These are phyloP conservation scores for Pseudoneurospora amorphoporcata DNA, from an alignment of 495 filamentous ascomycete species.

Conservation along the genomic window DNA sequence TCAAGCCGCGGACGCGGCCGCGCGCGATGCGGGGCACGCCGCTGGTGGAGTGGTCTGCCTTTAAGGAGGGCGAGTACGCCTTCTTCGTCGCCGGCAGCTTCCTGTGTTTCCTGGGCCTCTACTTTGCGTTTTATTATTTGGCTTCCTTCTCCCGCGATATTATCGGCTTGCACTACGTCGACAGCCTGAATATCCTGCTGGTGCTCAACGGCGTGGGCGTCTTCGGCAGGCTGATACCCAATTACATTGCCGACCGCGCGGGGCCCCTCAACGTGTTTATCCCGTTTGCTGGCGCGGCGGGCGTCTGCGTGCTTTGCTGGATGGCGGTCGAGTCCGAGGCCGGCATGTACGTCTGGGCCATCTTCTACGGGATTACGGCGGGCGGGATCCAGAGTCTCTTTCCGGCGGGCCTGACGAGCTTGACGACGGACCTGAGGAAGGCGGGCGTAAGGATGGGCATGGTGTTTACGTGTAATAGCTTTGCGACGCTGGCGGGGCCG, in stretches of 20 bases:
- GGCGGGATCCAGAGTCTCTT: conserved; percentile 50
- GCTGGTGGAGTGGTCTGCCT: conserved; percentile 56
- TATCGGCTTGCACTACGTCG: conserved; percentile 36
- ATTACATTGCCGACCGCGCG: conserved; percentile 50
- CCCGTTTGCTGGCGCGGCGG: conserved; percentile 29
- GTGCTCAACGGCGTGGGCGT: conserved; percentile 64
- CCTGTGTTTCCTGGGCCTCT: conserved; percentile 52
- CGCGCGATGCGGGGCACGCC: conserved; percentile 34
- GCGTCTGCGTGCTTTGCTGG: conserved; percentile 6
- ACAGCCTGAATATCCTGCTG: conserved; percentile 56
- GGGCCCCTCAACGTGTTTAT: conserved; percentile 54
- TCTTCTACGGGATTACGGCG: conserved; percentile 55
- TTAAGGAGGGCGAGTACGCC: conserved; percentile 53
- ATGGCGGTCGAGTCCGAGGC: conserved; percentile 28
- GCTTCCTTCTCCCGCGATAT: conserved; percentile 43
- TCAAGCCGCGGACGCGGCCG: conserved; percentile 18
- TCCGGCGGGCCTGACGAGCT: conserved; percentile 36
- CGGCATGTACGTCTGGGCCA: conserved; percentile 49
- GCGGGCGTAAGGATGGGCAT: conserved; percentile 68
- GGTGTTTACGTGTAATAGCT: conserved; percentile 63
- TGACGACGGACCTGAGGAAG: conserved; percentile 54
- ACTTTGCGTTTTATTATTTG: conserved; percentile 71
- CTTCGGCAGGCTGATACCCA: conserved; percentile 53
- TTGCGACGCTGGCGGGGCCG: conserved; percentile 63
- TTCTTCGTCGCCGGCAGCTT: conserved; percentile 57